Evolutionary conservation across 139 green algal genomes (phyloP).

Genomic region (Ettlia oleoabundans): DNA sequence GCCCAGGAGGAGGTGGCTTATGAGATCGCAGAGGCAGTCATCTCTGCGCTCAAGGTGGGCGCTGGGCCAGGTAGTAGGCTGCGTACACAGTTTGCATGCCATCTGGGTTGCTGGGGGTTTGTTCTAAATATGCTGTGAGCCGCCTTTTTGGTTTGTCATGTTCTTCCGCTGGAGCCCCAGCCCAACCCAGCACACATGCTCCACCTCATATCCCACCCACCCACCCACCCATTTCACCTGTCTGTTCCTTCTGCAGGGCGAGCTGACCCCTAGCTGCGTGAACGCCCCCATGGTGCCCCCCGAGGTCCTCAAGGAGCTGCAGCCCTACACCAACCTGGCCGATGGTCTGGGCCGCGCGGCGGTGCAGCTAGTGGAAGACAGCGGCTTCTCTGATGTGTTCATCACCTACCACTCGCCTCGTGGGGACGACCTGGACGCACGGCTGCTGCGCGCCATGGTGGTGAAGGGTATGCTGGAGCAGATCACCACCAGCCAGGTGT

Average conservation of each 20-base stretch:
- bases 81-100: no score
- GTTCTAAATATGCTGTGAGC: no score
- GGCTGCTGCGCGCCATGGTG: slow-evolving; percentile 94
- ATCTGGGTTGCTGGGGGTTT: no score
- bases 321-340: slow-evolving; percentile 86
- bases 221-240: neutral
- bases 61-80: neutral
- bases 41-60: slow-evolving; percentile 81
- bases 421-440: slow-evolving; percentile 91
- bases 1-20: slow-evolving; percentile 95
- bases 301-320: slow-evolving; percentile 94
- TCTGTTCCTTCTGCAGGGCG: slow-evolving; percentile 54
- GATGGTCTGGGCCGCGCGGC: slow-evolving; percentile 75
- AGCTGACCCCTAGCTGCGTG: slow-evolving; percentile 87
- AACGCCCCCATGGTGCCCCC: slow-evolving; percentile 94
- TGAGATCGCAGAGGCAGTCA: slow-evolving; percentile 95
- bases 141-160: no score
- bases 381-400: slow-evolving; percentile 83
- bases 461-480: slow-evolving; percentile 89
- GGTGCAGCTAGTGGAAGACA: slow-evolving; percentile 66
- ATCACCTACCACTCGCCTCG: slow-evolving; percentile 83
- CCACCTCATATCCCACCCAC: no score
- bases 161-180: no score
- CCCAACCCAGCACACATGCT: no score
- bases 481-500: slow-evolving; percentile 35